Conservation (phyloP, 2,329 filamentous ascomycete genomes). For the Colletotrichum sp. region DNA sequence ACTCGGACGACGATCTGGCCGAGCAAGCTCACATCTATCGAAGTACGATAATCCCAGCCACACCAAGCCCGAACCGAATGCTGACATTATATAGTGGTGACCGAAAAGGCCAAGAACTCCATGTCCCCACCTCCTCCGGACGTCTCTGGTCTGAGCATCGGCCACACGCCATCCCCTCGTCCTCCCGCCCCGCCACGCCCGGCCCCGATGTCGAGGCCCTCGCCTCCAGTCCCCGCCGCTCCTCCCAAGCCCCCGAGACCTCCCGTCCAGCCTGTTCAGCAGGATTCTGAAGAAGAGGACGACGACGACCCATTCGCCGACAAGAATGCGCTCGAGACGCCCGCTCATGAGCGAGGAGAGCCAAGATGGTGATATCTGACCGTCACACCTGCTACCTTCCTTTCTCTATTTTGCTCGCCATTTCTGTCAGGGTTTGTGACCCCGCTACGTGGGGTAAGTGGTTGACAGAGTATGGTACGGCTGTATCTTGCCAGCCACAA, state of each 20-base stretch:
- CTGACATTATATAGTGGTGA: constrained; percentile 50
- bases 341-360: constrained; percentile 13
- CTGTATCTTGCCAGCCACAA: background rate
- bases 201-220: constrained; percentile 51
- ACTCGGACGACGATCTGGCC: constrained; percentile 71
- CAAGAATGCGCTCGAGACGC: constrained; percentile 65
- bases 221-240: constrained; percentile 46
- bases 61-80: background rate
- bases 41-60: constrained; percentile 43
- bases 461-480: background rate
- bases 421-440: background rate
- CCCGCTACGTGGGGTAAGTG: background rate
- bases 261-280: constrained; percentile 31
- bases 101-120: constrained; percentile 55
- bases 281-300: constrained; percentile 61
- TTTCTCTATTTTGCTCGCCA: background rate
- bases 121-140: constrained; percentile 46
- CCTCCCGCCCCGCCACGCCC: constrained; percentile 53
- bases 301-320: constrained; percentile 91
- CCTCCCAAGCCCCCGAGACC: constrained; percentile 39
- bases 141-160: constrained; percentile 50
- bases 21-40: constrained; percentile 70
- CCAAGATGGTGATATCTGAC: constrained; percentile 21
- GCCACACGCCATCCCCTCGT: constrained; percentile 39
- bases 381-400: background rate